Conservation (phyloP, 495 filamentous ascomycete genomes). For the Letharia columbiana region DNA sequence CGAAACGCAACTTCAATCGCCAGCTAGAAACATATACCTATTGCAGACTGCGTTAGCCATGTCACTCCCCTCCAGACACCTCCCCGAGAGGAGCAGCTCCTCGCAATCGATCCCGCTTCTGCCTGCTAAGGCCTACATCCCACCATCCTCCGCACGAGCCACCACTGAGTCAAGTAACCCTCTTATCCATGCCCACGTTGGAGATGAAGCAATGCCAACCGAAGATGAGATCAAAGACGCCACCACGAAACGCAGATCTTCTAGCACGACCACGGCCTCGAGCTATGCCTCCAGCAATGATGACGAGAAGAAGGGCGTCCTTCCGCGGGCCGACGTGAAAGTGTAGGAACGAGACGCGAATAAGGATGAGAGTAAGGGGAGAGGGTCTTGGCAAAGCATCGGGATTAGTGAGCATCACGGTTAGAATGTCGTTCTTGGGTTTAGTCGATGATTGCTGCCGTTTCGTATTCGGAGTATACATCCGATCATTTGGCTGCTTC, state of each 20-base stretch:
- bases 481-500: background rate
- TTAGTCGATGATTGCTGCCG: background rate
- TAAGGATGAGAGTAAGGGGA: background rate
- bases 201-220: background rate
- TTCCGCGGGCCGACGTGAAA: background rate
- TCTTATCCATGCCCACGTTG: background rate
- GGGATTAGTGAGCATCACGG: background rate
- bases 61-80: background rate
- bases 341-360: background rate
- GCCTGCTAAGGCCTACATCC: background rate
- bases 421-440: background rate
- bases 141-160: background rate
- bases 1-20: background rate
- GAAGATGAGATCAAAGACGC: constrained; percentile 2
- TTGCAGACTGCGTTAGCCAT: background rate
- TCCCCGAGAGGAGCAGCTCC: background rate
- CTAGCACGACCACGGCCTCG: background rate
- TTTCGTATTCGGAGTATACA: background rate
- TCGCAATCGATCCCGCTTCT: background rate
- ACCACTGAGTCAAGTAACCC: background rate
- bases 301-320: background rate
- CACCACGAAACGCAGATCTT: background rate
- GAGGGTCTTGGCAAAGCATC: background rate
- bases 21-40: background rate
- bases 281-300: background rate